These are phyloP conservation scores for Leersia perrieri DNA, from an alignment of 176 grass and related monocot genomes.

Conservation along the genomic window DNA sequence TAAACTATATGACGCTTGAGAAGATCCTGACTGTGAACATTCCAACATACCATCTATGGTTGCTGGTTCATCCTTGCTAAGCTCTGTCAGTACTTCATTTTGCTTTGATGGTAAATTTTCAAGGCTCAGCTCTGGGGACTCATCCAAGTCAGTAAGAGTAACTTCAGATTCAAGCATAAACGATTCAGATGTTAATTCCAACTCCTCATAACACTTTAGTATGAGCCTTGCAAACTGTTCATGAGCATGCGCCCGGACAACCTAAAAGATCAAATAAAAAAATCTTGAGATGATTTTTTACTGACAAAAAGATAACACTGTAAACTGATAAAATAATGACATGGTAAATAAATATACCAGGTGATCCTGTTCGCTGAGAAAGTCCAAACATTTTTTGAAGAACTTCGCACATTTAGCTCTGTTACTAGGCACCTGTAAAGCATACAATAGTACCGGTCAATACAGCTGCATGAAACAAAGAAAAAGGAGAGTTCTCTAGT, in stretches of 20 bases:
- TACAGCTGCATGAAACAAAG: not conserved
- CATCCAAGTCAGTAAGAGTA: slow-evolving; percentile 89
- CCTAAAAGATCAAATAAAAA: slow-evolving; percentile 41
- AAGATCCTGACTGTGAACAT: slow-evolving; percentile 33
- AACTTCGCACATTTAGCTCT: slow-evolving; percentile 88
- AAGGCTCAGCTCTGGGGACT: slow-evolving; percentile 61
- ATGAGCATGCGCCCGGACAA: slow-evolving; percentile 87
- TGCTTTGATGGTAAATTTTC: slow-evolving; percentile 57
- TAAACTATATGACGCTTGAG: slow-evolving; percentile 12
- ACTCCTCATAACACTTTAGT: slow-evolving; percentile 85
- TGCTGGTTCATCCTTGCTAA: slow-evolving; percentile 26
- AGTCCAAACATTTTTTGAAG: slow-evolving; percentile 94
- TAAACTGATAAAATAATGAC: not conserved
- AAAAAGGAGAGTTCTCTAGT: slow-evolving; percentile 4
- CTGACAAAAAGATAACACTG: not conserved
- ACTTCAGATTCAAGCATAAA: slow-evolving; percentile 87
- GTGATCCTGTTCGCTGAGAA: slow-evolving; percentile 94
- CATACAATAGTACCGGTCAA: slow-evolving; percentile 22
- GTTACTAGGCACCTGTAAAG: slow-evolving; percentile 76
- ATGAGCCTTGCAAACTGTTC: slow-evolving; percentile 98
- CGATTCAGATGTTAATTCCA: slow-evolving; percentile 83
- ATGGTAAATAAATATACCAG: slow-evolving; percentile 56
- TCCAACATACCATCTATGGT: slow-evolving; percentile 32
- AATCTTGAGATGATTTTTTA: not conserved
- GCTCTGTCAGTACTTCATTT: slow-evolving; percentile 37